Evolutionary conservation across 495 filamentous ascomycete genomes (phyloP).

Genomic region (Neurospora discreta): DNA sequence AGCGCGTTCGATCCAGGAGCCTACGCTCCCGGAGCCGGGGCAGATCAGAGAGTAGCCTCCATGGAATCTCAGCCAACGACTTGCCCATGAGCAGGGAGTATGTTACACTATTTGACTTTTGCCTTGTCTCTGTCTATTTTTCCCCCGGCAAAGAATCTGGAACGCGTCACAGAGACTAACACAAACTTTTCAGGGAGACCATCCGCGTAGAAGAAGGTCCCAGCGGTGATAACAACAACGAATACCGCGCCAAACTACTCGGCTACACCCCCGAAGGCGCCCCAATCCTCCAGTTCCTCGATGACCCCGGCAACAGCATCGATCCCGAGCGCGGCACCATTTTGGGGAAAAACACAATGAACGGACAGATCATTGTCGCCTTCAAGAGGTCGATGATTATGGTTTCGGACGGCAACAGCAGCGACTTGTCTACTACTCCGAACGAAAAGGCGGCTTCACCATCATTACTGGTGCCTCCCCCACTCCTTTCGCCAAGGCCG

Average conservation of each 20-base stretch:
- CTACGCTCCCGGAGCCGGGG: constrained; percentile 1
- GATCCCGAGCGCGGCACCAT: constrained; percentile 11
- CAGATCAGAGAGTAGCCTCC: constrained; percentile 2
- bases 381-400: constrained; percentile 15
- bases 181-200: constrained; percentile 10
- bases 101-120: neutral
- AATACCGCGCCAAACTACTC: constrained; percentile 14
- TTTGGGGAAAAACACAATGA: constrained; percentile 6
- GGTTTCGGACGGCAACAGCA: neutral
- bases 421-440: neutral
- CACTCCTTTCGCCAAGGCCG: neutral
- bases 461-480: neutral
- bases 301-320: constrained; percentile 11
- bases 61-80: constrained; percentile 6
- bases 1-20: constrained; percentile 11
- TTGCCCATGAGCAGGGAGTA: constrained; percentile 23
- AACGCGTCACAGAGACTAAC: neutral
- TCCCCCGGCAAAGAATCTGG: neutral
- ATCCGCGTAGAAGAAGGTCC: constrained; percentile 15
- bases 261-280: constrained; percentile 26
- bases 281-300: constrained; percentile 17
- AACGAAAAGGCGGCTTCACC: neutral
- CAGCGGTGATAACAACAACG: constrained; percentile 4
- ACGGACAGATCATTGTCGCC: constrained; percentile 17
- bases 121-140: neutral